phyloP scores from a whole-genome alignment of 345 rosid genomes.

The Citrus sinensis region DNA sequence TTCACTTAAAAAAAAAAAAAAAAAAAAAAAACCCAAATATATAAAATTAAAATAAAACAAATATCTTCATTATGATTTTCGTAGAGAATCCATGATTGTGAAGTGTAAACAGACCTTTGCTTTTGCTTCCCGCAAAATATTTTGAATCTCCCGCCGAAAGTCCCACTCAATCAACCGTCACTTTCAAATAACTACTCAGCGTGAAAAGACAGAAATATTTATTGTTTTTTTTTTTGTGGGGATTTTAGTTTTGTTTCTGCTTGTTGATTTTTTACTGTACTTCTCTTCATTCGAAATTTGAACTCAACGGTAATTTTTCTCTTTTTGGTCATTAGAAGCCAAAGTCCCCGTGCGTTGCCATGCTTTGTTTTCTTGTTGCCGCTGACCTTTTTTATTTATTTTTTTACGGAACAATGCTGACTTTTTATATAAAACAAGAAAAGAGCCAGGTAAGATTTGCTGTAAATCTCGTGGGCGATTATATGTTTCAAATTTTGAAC shows the following conservation, averaged over 20 bases:
- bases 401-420: background rate
- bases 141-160: slow-evolving; percentile 22
- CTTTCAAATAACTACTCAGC: background rate
- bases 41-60: background rate
- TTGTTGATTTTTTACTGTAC: background rate
- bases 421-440: background rate
- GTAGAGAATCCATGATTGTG: background rate
- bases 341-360: background rate
- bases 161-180: slow-evolving; percentile 6
- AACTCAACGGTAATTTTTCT: slow-evolving; percentile 19
- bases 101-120: background rate
- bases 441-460: background rate
- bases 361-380: background rate
- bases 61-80: too few relatives aligned
- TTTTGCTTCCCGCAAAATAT: slow-evolving; percentile 19
- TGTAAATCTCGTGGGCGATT: background rate
- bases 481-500: background rate
- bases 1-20: too few relatives aligned
- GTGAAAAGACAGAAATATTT: background rate
- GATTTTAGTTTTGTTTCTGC: background rate
- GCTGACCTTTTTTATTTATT: background rate
- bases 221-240: background rate
- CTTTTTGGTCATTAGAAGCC: background rate
- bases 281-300: slow-evolving; percentile 15
- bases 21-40: background rate